A percentile compares a stretch with the other conserved stretches of the same genome.
These are phyloP conservation scores for Phytopythium ostracodes DNA, from an alignment of 352 stramenopile genomes.

Conservation along the genomic window DNA sequence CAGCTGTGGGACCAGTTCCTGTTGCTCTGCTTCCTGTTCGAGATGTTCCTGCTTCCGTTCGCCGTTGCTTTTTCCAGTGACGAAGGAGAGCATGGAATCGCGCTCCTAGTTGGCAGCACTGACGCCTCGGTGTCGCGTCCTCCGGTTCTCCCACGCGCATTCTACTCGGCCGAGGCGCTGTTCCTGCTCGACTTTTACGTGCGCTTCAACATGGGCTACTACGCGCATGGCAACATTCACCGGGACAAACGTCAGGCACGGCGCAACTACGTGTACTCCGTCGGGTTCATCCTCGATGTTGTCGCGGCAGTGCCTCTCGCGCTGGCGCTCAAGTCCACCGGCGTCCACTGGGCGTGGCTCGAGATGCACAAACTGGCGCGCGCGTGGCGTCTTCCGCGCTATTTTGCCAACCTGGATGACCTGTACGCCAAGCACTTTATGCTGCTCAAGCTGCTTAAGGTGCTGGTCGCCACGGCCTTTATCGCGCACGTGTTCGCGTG, in stretches of 20 bases:
- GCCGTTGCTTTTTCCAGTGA: conserved; percentile 20
- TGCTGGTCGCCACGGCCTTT: conserved; percentile 29
- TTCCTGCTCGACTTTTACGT: conserved; percentile 55
- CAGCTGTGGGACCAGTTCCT: conserved; percentile 45
- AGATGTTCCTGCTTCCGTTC: conserved; percentile 48
- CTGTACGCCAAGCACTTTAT: conserved; percentile 52
- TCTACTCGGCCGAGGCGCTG: conserved; percentile 37
- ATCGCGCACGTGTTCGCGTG: conserved; percentile 54
- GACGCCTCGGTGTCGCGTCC: background rate
- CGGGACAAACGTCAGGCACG: conserved; percentile 34
- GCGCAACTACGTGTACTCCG: conserved; percentile 35
- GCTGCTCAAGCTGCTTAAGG: conserved; percentile 44
- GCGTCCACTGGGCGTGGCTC: conserved; percentile 18
- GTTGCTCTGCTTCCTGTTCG: conserved; percentile 39
- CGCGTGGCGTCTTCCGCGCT: conserved; percentile 34
- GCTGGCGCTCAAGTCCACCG: background rate
- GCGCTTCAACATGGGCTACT: conserved; percentile 55
- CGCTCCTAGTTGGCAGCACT: conserved; percentile 4
- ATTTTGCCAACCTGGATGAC: conserved; percentile 46
- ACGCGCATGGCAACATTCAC: conserved; percentile 47
- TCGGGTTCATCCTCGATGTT: conserved; percentile 39
- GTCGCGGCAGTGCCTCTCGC: conserved; percentile 37
- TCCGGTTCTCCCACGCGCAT: conserved; percentile 11
- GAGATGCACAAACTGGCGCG: conserved; percentile 55
- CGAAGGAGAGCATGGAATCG: conserved; percentile 7